phyloP scores from a whole-genome alignment of 352 stramenopile species.

The Globisporangium splendens region DNA sequence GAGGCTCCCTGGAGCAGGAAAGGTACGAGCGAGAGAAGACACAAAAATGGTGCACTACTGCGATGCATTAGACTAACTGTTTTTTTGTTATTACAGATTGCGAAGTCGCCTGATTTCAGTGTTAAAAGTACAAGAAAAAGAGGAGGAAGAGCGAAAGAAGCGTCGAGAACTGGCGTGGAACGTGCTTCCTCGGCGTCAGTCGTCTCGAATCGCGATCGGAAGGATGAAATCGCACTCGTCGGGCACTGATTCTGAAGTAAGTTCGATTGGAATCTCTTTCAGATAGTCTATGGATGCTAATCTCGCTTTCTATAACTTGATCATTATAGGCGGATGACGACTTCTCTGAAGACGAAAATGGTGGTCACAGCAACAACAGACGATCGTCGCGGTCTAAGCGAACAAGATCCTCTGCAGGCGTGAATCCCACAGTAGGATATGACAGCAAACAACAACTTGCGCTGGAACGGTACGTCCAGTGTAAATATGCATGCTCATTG shows the following conservation, averaged over 20 bases:
- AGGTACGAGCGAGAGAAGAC: slow-evolving; percentile 17
- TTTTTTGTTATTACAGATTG: slow-evolving; percentile 26
- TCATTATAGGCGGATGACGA: slow-evolving; percentile 6
- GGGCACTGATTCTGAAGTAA: slow-evolving; percentile 42
- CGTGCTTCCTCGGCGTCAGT: slow-evolving; percentile 74
- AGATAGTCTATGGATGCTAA: neutral
- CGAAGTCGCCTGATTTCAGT: slow-evolving; percentile 73
- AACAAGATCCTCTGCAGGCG: slow-evolving; percentile 11
- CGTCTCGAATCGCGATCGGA: slow-evolving; percentile 76
- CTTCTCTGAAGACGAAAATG: slow-evolving; percentile 23
- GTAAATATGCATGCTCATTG: neutral
- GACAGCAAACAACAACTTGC: slow-evolving; percentile 30
- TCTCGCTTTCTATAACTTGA: neutral
- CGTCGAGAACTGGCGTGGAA: slow-evolving; percentile 75
- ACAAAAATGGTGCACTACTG: too few species aligned
- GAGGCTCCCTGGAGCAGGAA: slow-evolving; percentile 76
- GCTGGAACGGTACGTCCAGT: slow-evolving; percentile 46
- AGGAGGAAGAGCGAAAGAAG: slow-evolving; percentile 56
- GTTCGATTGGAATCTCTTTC: neutral
- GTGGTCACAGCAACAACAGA: slow-evolving; percentile 1
- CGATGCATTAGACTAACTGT: neutral
- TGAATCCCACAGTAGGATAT: slow-evolving; percentile 1
- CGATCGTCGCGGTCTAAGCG: slow-evolving; percentile 1
- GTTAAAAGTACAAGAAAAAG: slow-evolving; percentile 72
- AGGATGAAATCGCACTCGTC: slow-evolving; percentile 70